Percentiles rank a stretch among this genome's conserved stretches.
Conservation (phyloP, 495 filamentous ascomycete species). For the Penicillium canariense region DNA sequence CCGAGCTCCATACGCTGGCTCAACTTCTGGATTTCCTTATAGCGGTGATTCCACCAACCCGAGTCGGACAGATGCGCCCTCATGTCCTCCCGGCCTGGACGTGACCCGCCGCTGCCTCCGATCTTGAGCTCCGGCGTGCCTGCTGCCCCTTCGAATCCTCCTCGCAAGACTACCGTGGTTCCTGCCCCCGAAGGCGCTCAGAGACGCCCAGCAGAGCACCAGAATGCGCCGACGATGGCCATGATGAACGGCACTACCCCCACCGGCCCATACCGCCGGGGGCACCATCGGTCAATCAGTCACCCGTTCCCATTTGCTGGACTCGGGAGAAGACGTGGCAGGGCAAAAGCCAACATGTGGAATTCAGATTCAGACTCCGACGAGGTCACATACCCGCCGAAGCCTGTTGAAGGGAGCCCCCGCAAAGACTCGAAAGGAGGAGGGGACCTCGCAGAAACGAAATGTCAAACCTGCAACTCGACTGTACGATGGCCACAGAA, state of each 20-base stretch:
- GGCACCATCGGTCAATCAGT: constrained; percentile 71
- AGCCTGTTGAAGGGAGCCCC: constrained; percentile 29
- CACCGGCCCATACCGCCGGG: constrained; percentile 28
- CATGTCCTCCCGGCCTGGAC: constrained; percentile 42
- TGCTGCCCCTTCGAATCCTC: constrained; percentile 22
- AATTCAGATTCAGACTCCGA: constrained; percentile 46
- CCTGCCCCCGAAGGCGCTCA: constrained; percentile 16
- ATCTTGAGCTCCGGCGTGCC: constrained; percentile 22
- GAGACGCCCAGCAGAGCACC: constrained; percentile 23
- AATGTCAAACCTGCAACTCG: constrained; percentile 80
- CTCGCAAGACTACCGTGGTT: constrained; percentile 7
- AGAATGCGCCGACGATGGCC: constrained; percentile 32
- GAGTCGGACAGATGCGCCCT: constrained; percentile 31
- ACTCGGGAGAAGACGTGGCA: constrained; percentile 50
- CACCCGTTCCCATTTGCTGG: constrained; percentile 68
- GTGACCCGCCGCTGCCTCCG: constrained; percentile 34
- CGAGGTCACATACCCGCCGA: constrained; percentile 31
- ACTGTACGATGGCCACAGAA: constrained; percentile 80
- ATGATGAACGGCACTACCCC: constrained; percentile 22
- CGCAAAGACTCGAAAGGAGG: constrained; percentile 32
- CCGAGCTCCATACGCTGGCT: constrained; percentile 13
- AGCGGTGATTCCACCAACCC: not conserved
- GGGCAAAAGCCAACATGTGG: constrained; percentile 29
- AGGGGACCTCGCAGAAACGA: constrained; percentile 58
- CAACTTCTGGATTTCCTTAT: too few relatives aligned